Percentiles rank a stretch among this genome's conserved stretches.
These are phyloP conservation scores for Gastrolobium villosum DNA, from an alignment of 306 rosid species.

Conservation along the genomic window DNA sequence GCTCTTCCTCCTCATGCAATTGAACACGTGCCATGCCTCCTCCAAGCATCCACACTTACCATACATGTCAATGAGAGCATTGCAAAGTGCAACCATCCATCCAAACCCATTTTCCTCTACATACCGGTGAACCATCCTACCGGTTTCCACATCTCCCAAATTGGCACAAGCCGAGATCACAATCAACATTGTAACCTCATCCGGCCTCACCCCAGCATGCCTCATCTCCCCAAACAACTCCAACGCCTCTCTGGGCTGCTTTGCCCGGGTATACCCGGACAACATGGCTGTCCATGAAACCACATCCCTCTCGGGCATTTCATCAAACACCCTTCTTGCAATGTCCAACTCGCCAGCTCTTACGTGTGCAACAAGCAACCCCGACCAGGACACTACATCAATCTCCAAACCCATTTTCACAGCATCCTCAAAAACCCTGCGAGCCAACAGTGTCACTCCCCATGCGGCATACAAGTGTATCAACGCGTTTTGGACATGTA, in stretches of 20 bases:
- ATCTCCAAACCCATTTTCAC: constrained; percentile 47
- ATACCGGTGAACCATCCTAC: constrained; percentile 58
- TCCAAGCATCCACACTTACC: constrained; percentile 74
- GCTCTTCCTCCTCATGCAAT: constrained; percentile 59
- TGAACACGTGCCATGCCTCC: constrained; percentile 60
- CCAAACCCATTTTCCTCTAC: constrained; percentile 61
- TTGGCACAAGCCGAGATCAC: constrained; percentile 66
- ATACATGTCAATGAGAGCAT: constrained; percentile 69
- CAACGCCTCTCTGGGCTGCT: constrained; percentile 59
- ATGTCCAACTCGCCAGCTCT: constrained; percentile 59
- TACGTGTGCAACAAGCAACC: constrained; percentile 65
- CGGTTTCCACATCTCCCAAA: constrained; percentile 59
- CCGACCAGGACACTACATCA: constrained; percentile 76
- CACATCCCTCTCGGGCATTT: constrained; percentile 76
- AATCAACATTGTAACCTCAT: constrained; percentile 72
- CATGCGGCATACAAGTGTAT: constrained; percentile 61
- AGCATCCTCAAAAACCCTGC: constrained; percentile 62
- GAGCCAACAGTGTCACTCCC: constrained; percentile 51
- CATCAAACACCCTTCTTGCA: constrained; percentile 60
- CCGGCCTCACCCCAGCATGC: constrained; percentile 54
- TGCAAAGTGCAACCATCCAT: constrained; percentile 70
- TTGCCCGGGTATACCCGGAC: constrained; percentile 60
- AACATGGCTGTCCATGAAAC: constrained; percentile 71
- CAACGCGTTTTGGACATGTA: constrained; percentile 65
- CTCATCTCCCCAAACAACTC: constrained; percentile 67